These are phyloP conservation scores for Metschnikowia aberdeeniae DNA, from an alignment of 805 yeast species.

Conservation along the genomic window DNA sequence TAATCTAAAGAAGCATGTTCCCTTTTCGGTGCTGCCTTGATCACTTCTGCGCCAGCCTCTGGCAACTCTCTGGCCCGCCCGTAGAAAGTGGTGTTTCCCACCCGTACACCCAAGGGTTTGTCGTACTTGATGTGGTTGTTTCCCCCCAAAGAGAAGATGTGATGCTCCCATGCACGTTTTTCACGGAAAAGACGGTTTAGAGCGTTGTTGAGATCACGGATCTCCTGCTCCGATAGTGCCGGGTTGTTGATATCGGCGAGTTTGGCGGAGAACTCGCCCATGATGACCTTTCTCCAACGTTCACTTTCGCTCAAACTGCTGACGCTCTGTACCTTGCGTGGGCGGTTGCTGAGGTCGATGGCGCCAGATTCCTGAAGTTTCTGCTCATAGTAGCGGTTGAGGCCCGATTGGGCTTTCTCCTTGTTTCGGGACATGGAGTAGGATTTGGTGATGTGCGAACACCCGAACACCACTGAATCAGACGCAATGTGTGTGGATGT, in stretches of 20 bases:
- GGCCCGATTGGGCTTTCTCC: constrained; percentile 71
- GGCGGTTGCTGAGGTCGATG: constrained; percentile 54
- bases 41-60: constrained; percentile 37
- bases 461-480: not conserved
- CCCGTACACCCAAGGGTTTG: constrained; percentile 20
- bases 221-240: constrained; percentile 49
- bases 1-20: constrained; percentile 27
- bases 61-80: constrained; percentile 82
- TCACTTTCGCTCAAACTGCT: constrained; percentile 60
- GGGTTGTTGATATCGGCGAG: constrained; percentile 62
- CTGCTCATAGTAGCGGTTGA: constrained; percentile 61
- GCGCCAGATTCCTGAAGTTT: constrained; percentile 58
- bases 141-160: constrained; percentile 68
- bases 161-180: constrained; percentile 73
- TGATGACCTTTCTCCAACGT: constrained; percentile 59
- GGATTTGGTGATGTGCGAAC: not conserved
- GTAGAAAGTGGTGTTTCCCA: constrained; percentile 65
- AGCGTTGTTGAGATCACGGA: constrained; percentile 72
- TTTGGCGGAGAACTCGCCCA: constrained; percentile 59
- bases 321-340: constrained; percentile 53
- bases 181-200: constrained; percentile 65
- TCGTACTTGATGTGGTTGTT: constrained; percentile 50
- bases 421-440: constrained; percentile 64
- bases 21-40: constrained; percentile 16
- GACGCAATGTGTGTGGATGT: too few species aligned